phyloP scores from a whole-genome alignment of 352 stramenopile species.

The Pythium monospermum region DNA sequence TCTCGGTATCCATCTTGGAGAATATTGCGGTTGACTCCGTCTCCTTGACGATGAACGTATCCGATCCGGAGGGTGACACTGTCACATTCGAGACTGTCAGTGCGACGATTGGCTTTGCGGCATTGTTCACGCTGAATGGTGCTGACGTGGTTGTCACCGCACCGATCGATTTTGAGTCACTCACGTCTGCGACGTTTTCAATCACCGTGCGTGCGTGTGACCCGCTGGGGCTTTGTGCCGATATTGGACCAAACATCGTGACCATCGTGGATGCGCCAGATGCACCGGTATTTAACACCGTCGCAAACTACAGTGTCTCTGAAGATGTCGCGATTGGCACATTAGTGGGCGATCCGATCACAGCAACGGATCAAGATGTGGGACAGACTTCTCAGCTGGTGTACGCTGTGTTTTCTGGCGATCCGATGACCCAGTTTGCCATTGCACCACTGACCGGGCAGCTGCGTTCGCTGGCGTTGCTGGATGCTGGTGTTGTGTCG shows the following conservation, averaged over 20 bases:
- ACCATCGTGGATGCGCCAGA: slow-evolving; percentile 40
- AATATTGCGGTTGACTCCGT: slow-evolving; percentile 30
- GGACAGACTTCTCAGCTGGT: slow-evolving; percentile 32
- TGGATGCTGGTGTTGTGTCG: slow-evolving; percentile 33
- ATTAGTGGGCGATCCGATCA: slow-evolving; percentile 23
- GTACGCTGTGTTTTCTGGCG: slow-evolving; percentile 42
- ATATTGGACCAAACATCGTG: slow-evolving; percentile 34
- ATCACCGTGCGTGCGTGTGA: slow-evolving; percentile 35
- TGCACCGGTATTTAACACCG: slow-evolving; percentile 26
- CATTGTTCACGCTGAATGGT: slow-evolving; percentile 10
- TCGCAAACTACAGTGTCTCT: slow-evolving; percentile 7
- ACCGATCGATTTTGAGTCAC: slow-evolving; percentile 23
- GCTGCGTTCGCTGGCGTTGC: slow-evolving; percentile 23
- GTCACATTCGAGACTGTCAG: slow-evolving; percentile 20
- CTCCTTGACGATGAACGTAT: slow-evolving; percentile 18
- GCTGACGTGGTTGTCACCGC: slow-evolving; percentile 1
- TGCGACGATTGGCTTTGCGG: slow-evolving; percentile 8
- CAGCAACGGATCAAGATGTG: slow-evolving; percentile 42
- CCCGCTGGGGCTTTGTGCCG: slow-evolving; percentile 29
- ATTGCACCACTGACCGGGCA: slow-evolving; percentile 32
- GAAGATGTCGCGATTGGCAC: slow-evolving; percentile 15
- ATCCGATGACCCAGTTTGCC: slow-evolving; percentile 36
- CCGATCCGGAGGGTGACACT: slow-evolving; percentile 38
- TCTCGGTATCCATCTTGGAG: slow-evolving; percentile 28
- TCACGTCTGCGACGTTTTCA: slow-evolving; percentile 20